These are phyloP conservation scores for Didymella arachidicola DNA, from an alignment of 2,329 filamentous ascomycete species.

Conservation along the genomic window DNA sequence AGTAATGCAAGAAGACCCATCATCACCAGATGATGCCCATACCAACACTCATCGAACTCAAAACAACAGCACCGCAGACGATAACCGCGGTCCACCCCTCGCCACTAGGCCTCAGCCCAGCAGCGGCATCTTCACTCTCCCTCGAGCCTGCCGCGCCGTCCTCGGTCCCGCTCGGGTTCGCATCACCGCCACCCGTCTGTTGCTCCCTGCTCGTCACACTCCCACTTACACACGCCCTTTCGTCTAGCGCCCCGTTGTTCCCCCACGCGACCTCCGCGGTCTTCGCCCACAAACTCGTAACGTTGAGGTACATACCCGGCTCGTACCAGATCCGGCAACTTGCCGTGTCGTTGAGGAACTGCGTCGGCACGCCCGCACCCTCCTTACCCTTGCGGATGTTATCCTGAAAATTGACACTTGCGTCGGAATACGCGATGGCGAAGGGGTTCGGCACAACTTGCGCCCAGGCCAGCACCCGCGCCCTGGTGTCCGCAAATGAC, in stretches of 20 bases:
- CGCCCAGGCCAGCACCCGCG: constrained; percentile 30
- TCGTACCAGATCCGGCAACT: constrained; percentile 70
- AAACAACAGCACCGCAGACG: constrained; percentile 23
- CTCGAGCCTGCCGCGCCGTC: constrained; percentile 14
- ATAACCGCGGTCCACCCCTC: constrained; percentile 22
- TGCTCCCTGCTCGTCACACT: constrained; percentile 37
- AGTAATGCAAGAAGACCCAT: neutral
- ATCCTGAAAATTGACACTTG: constrained; percentile 51
- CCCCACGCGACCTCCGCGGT: constrained; percentile 41
- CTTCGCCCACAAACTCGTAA: constrained; percentile 61
- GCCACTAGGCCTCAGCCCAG: constrained; percentile 17
- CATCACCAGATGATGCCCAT: constrained; percentile 15
- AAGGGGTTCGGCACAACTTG: constrained; percentile 37
- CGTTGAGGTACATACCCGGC: constrained; percentile 60
- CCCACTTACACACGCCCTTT: constrained; percentile 38
- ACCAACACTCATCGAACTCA: constrained; percentile 15
- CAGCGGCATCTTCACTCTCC: constrained; percentile 29
- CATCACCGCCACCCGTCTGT: constrained; percentile 39
- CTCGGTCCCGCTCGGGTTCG: constrained; percentile 27
- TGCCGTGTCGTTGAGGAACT: constrained; percentile 68
- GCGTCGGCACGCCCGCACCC: constrained; percentile 56
- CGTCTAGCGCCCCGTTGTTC: constrained; percentile 38
- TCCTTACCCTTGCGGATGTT: constrained; percentile 48
- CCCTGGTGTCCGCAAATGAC: constrained; percentile 26
- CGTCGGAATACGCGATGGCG: constrained; percentile 32